Evolutionary conservation across 176 grass and related monocot species (phyloP), one percentile per base, ranked within the genome.

Genomic region (Raddia guianensis): DNA sequence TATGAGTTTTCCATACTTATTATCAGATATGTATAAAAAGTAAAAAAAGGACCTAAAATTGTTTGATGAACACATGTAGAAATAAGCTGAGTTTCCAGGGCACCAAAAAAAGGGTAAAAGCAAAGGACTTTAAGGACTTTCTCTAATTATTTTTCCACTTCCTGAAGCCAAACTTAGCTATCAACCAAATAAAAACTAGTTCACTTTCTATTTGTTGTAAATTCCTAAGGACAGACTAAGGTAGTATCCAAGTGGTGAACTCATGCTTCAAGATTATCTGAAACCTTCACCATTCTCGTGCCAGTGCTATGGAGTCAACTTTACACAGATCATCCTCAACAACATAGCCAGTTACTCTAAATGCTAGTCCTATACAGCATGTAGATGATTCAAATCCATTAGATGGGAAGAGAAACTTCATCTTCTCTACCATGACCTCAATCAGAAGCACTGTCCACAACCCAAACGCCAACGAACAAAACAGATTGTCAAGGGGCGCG

Each of bases 91-190:
- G 16, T 15, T 68, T 75, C 8, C 40, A 57, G 42, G 53, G n/a
- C 69, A 8, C 46, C 33, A 75, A 66, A 63, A 3, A 40, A 65
- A 57, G 63, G 75, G 6, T 45, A 43, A 66, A 66, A 86, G 3
- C 1, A 50, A 80, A 61, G 42, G 4, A 40, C n/a, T 20, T 51
- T n/a, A 1, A 61, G 34, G 2, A 8, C 37, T 67, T 60, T 48
- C 34, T 15, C 19, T 18, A 49, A 50, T 50, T 53, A 57, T 59
- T 69, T 12, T 57, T 73, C 18, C 2, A 50, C 20, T 62, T 74
- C 2, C 9, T 68, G 21, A 7, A 4, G 7, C 11, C 55, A 74
- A 48, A 35, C 42, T 55, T 43, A 61, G 3, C 3, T n/a, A 82
- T 21, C 40, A 76, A 71, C 20, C 42, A 56, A 42, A 47, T 47